A percentile compares a stretch with the other conserved stretches of the same genome.
These are phyloP conservation scores for Curvularia spicifera DNA, from an alignment of 2,329 filamentous ascomycete species.

Conservation along the genomic window DNA sequence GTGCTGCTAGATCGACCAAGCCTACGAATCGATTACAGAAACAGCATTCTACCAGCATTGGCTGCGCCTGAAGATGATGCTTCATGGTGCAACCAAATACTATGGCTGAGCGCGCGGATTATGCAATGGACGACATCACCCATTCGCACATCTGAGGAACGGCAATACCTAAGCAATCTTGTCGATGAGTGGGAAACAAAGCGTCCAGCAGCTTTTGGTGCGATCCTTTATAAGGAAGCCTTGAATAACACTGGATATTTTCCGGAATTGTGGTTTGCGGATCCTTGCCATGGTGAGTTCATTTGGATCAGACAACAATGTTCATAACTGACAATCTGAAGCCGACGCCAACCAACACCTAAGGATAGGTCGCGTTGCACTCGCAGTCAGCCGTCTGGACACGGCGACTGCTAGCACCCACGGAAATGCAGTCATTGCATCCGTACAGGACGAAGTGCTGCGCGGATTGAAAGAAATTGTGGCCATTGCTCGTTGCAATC, in stretches of 20 bases:
- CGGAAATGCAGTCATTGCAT: background rate
- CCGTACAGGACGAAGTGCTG: conserved; percentile 10
- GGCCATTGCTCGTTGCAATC: conserved; percentile 26
- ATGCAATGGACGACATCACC: conserved; percentile 21
- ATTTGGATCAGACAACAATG: background rate
- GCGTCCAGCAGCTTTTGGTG: conserved; percentile 23
- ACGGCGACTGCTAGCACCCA: background rate
- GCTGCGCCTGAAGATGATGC: conserved; percentile 17
- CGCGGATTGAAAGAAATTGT: conserved; percentile 23
- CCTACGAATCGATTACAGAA: conserved; percentile 23
- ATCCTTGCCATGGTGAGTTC: conserved; percentile 26
- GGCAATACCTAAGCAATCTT: conserved; percentile 18
- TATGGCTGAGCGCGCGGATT: conserved; percentile 28
- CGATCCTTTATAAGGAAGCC: conserved; percentile 21
- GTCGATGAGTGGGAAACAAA: conserved; percentile 29
- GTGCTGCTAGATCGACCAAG: conserved; percentile 18
- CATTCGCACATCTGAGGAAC: conserved; percentile 10
- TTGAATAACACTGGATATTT: conserved; percentile 2
- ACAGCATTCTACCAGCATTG: conserved; percentile 13
- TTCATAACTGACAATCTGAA: conserved; percentile 9
- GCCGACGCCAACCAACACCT: conserved; percentile 29
- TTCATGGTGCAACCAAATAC: conserved; percentile 26
- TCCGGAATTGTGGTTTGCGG: conserved; percentile 27
- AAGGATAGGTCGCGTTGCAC: conserved; percentile 23
- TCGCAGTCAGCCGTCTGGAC: conserved; percentile 15